Evolutionary conservation across 2,329 filamentous ascomycete species (phyloP), one percentile per base, ranked within the genome.

Genomic region (Aspergillus quadricinctus): DNA sequence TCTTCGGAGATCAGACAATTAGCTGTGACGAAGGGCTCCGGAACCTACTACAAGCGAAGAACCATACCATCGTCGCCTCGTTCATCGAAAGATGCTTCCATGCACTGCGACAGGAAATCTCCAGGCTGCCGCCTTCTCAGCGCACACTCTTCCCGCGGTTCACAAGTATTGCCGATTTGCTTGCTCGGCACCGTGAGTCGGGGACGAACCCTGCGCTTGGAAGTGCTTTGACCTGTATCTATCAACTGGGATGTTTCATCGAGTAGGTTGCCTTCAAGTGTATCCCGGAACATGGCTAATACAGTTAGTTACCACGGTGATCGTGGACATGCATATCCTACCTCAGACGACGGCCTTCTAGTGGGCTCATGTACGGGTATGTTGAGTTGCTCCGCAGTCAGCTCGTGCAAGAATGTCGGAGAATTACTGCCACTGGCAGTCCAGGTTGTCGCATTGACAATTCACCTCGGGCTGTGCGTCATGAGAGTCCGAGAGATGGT

Each of bases 1-100:
- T 78, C 68, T 78, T 78, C 63, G 76, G 76, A 66, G 76, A 78
- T 60, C 76, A 78, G 64, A 78, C 76, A 55, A 69, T 69, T 56
- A 73, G 76, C 61, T 76, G 75, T 57, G 70, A 76, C 58, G 65
- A 71, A 49, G 72, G 74, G 52, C 72, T 78, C 57, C 72, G 70
- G 51, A 72, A 72, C 55, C 66, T 78, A 48, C 61, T 77, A 52
- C 68, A 75, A 56, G 64, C 70, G 48, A 77, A 77, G 61, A 71
- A 76, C 61, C 72, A 77, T 62, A 72, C 72, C 19, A 56, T 78
- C 7, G 59, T 78, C 25, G 69, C 68, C 10, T 68, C 69, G 4
- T 79, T 79, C 61, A 71, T 79, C 55, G 72, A 78, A 57, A 72
- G 69, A 66, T 75, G 69, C 53, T 73, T 69, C 55, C 65, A 72